Percentiles rank a stretch among this genome's conserved stretches.
phyloP scores from a whole-genome alignment of 2,329 filamentous ascomycete genomes.

The Magnaporthiopsis incrustans region DNA sequence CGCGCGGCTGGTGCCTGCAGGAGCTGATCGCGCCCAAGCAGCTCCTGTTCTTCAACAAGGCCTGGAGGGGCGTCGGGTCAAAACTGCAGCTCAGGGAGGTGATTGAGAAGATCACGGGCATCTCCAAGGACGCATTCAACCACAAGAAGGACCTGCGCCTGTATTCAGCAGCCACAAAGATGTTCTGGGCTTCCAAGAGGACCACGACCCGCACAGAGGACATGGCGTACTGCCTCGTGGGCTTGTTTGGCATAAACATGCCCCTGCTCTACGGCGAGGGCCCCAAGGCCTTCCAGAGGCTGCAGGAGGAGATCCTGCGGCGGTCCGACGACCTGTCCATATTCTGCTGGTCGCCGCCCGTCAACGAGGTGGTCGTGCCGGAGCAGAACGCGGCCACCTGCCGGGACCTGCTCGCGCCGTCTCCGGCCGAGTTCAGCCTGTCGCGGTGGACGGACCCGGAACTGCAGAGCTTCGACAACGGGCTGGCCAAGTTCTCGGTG shows the following conservation, averaged over 20 bases:
- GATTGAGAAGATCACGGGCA: slow-evolving; percentile 10
- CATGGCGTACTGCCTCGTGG: slow-evolving; percentile 14
- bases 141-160: not conserved
- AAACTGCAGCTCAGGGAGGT: slow-evolving; percentile 1
- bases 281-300: slow-evolving; percentile 11
- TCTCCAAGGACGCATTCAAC: slow-evolving; percentile 6
- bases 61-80: not conserved
- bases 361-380: not conserved
- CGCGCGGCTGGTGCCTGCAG: slow-evolving; percentile 2
- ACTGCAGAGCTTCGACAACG: not conserved
- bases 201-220: slow-evolving; percentile 14
- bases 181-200: slow-evolving; percentile 14
- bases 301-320: slow-evolving; percentile 13
- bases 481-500: not conserved
- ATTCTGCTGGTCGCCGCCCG: slow-evolving; percentile 1
- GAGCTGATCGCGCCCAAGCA: slow-evolving; percentile 1
- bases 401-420: not conserved
- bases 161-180: slow-evolving; percentile 10
- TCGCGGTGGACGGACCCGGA: not conserved
- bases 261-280: slow-evolving; percentile 16
- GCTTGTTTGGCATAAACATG: slow-evolving; percentile 15
- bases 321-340: slow-evolving; percentile 7
- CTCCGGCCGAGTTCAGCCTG: not conserved
- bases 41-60: not conserved
- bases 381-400: not conserved